Evolutionary conservation across 192 early-diverging fungal species (phyloP).

Genomic region (Entomortierella chlamydospora): DNA sequence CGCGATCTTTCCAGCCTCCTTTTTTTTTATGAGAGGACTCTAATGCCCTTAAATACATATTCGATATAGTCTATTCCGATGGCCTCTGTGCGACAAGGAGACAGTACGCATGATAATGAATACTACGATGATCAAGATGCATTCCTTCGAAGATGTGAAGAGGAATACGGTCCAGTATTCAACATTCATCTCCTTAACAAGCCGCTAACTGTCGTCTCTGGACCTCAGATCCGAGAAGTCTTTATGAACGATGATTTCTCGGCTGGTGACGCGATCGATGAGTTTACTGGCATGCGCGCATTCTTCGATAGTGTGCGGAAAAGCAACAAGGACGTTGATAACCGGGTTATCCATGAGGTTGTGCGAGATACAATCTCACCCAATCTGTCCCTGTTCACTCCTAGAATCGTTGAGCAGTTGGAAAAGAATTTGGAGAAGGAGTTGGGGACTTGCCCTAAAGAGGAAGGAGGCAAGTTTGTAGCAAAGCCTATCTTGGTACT

Average conservation of each 20-base stretch:
- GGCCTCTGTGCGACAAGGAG: slow-evolving; percentile 21
- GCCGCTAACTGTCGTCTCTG: slow-evolving; percentile 29
- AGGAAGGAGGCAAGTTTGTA: slow-evolving; percentile 18
- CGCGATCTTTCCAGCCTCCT: background rate
- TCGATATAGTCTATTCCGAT: slow-evolving; percentile 19
- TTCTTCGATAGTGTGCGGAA: slow-evolving; percentile 21
- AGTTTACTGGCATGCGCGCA: slow-evolving; percentile 20
- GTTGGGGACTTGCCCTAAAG: background rate
- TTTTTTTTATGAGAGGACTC: slow-evolving; percentile 1
- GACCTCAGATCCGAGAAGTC: slow-evolving; percentile 40
- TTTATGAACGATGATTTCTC: slow-evolving; percentile 37
- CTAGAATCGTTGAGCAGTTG: slow-evolving; percentile 21
- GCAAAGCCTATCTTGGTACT: slow-evolving; percentile 23
- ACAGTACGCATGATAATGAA: slow-evolving; percentile 30
- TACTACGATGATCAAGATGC: slow-evolving; percentile 32
- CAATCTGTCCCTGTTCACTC: slow-evolving; percentile 29
- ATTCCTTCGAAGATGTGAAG: slow-evolving; percentile 18
- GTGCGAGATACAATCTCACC: slow-evolving; percentile 43
- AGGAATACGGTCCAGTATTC: slow-evolving; percentile 28
- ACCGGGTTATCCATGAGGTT: slow-evolving; percentile 18
- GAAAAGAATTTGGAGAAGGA: slow-evolving; percentile 22
- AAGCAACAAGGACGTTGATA: slow-evolving; percentile 14
- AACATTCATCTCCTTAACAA: slow-evolving; percentile 16
- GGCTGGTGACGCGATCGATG: slow-evolving; percentile 22
- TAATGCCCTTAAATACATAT: background rate